phyloP scores from a whole-genome alignment of 495 filamentous ascomycete species.

The Penicillium desertorum region DNA sequence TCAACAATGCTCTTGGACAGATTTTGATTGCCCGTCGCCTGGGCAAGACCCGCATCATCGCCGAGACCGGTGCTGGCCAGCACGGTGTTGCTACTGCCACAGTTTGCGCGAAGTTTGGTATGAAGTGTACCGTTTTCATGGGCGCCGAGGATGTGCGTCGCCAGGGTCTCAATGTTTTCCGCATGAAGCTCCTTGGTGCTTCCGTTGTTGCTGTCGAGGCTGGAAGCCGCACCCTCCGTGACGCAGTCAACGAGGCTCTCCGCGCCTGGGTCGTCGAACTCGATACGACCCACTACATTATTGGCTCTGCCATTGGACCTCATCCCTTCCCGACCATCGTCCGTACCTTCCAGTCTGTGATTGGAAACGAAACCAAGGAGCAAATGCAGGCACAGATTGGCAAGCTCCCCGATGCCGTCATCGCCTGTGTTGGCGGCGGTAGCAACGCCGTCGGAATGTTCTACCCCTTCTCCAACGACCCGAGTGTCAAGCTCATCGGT shows the following conservation, averaged over 20 bases:
- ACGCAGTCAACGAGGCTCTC: conserved; percentile 93
- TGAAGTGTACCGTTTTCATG: conserved; percentile 97
- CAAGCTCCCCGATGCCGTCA: conserved; percentile 91
- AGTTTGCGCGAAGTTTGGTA: conserved; percentile 91
- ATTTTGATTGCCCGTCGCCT: conserved; percentile 77
- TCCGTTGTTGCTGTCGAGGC: conserved; percentile 86
- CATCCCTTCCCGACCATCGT: conserved; percentile 98
- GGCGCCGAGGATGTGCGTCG: conserved; percentile 94
- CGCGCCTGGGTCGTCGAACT: conserved; percentile 86
- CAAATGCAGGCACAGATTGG: conserved; percentile 75
- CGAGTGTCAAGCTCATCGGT: conserved; percentile 80
- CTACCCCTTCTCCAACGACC: conserved; percentile 87
- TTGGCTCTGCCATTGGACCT: conserved; percentile 92
- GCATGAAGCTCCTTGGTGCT: conserved; percentile 90
- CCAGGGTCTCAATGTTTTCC: conserved; percentile 93
- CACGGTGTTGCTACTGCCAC: conserved; percentile 97
- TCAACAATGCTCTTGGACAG: conserved; percentile 95
- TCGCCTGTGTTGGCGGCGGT: conserved; percentile 94
- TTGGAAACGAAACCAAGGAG: conserved; percentile 86
- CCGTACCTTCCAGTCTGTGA: conserved; percentile 92
- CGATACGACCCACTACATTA: conserved; percentile 94
- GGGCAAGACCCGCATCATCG: conserved; percentile 93
- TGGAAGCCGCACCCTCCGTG: conserved; percentile 78
- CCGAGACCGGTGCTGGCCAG: conserved; percentile 96
- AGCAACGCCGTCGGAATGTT: conserved; percentile 94